A percentile compares a stretch with the other conserved stretches of the same genome.
These are phyloP conservation scores for Calonectria ilicicola DNA, from an alignment of 2,329 filamentous ascomycete genomes.

Conservation along the genomic window DNA sequence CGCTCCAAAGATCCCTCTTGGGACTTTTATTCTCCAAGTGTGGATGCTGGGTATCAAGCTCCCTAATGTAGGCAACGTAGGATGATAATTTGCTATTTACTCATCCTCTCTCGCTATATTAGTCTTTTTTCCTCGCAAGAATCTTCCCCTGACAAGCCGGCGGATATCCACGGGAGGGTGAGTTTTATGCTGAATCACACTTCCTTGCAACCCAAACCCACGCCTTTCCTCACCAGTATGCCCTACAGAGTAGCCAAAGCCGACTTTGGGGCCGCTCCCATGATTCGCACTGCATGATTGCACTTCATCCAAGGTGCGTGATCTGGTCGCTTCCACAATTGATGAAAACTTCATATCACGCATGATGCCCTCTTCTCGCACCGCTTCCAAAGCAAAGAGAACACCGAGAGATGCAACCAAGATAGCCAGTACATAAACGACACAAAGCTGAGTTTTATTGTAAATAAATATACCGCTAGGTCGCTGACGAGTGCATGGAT, in stretches of 20 bases:
- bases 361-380: neutral
- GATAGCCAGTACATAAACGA: neutral
- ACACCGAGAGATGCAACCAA: accelerated
- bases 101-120: neutral
- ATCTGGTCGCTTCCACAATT: conserved; percentile 6
- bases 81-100: neutral
- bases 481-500: neutral
- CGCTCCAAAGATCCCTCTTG: too few species aligned
- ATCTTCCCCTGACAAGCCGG: neutral
- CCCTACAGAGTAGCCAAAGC: neutral
- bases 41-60: too few species aligned
- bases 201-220: neutral
- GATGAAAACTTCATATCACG: conserved; percentile 23
- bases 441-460: neutral
- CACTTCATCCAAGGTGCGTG: neutral
- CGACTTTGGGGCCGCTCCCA: neutral
- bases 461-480: neutral
- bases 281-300: neutral
- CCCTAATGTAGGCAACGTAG: too few species aligned
- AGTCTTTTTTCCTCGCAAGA: neutral
- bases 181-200: neutral
- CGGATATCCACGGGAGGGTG: neutral
- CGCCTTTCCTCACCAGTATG: neutral
- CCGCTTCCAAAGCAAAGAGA: accelerated
- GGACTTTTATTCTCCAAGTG: too few species aligned